Conservation (phyloP, 257 asterid species). For the Solanum clarkiae region DNA sequence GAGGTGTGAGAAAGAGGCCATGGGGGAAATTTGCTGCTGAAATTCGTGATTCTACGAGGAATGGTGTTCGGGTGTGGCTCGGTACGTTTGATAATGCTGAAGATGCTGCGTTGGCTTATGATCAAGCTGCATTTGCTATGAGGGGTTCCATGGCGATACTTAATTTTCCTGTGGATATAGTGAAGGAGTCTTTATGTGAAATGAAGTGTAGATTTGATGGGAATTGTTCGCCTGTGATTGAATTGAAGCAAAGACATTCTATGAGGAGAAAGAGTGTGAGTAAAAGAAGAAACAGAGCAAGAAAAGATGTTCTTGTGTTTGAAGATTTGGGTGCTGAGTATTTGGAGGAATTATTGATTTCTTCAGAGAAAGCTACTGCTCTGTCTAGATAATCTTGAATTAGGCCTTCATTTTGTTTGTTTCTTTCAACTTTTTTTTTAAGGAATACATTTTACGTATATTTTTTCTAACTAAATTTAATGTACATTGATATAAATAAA, state of each 20-base stretch:
- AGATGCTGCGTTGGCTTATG: slow-evolving; percentile 83
- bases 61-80: slow-evolving; percentile 74
- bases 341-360: slow-evolving; percentile 43
- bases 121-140: slow-evolving; percentile 74
- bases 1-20: slow-evolving; percentile 76
- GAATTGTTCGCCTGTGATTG: slow-evolving; percentile 72
- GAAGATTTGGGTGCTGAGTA: slow-evolving; percentile 78
- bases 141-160: slow-evolving; percentile 64
- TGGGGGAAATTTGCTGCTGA: slow-evolving; percentile 94
- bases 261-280: slow-evolving; percentile 24
- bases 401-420: background rate
- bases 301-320: slow-evolving; percentile 32
- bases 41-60: slow-evolving; percentile 72
- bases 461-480: too few species aligned
- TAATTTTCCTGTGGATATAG: slow-evolving; percentile 63
- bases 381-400: background rate
- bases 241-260: slow-evolving; percentile 46
- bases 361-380: slow-evolving; percentile 1
- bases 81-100: slow-evolving; percentile 84
- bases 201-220: slow-evolving; percentile 43
- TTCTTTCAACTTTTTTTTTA: too few species aligned
- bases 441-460: too few species aligned
- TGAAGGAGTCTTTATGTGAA: slow-evolving; percentile 39
- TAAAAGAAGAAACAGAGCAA: slow-evolving; percentile 8
- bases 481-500: too few species aligned